Evolutionary conservation across 805 yeast species (phyloP).

Genomic region (Cyberlindnera mrakii): DNA sequence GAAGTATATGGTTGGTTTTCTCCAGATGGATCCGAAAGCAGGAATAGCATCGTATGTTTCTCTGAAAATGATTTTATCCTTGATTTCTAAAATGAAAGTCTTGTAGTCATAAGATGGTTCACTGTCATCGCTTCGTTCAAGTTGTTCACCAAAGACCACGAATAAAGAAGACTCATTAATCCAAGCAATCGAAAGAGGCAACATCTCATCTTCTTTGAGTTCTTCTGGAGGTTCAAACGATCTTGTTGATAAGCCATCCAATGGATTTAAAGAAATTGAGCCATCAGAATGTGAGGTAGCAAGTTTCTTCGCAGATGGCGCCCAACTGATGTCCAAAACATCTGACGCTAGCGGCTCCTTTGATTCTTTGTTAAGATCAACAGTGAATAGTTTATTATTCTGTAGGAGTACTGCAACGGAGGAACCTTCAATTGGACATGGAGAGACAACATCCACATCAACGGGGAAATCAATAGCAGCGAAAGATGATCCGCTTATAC

Average conservation of each 20-base stretch:
- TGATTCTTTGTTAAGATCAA: slow-evolving; percentile 4
- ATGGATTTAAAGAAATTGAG: slow-evolving; percentile 8
- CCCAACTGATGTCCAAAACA: slow-evolving; percentile 21
- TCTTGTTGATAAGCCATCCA: slow-evolving; percentile 7
- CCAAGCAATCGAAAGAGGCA: slow-evolving; percentile 18
- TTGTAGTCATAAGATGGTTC: slow-evolving; percentile 21
- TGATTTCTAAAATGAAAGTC: slow-evolving; percentile 16
- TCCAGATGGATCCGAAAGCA: slow-evolving; percentile 44
- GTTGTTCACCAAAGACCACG: slow-evolving; percentile 24
- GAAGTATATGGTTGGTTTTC: slow-evolving; percentile 42
- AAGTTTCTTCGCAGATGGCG: slow-evolving; percentile 18
- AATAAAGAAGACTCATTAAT: slow-evolving; percentile 13
- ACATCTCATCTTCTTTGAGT: slow-evolving; percentile 5
- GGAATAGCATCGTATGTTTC: slow-evolving; percentile 42
- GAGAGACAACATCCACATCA: slow-evolving; percentile 15
- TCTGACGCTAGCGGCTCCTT: slow-evolving; percentile 7
- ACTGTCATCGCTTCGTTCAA: slow-evolving; percentile 26
- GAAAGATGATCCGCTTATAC: slow-evolving; percentile 5
- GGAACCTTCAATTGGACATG: slow-evolving; percentile 19
- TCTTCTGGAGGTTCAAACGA: slow-evolving; percentile 14
- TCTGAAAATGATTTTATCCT: slow-evolving; percentile 11
- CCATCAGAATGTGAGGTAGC: slow-evolving; percentile 13
- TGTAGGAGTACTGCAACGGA: slow-evolving; percentile 15
- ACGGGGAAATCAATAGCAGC: slow-evolving; percentile 6
- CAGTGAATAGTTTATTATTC: slow-evolving; percentile 11